A percentile compares a stretch with the other conserved stretches of the same genome.
Evolutionary conservation across 495 filamentous ascomycete species (phyloP).

Genomic region (Podospora pseudocomata): DNA sequence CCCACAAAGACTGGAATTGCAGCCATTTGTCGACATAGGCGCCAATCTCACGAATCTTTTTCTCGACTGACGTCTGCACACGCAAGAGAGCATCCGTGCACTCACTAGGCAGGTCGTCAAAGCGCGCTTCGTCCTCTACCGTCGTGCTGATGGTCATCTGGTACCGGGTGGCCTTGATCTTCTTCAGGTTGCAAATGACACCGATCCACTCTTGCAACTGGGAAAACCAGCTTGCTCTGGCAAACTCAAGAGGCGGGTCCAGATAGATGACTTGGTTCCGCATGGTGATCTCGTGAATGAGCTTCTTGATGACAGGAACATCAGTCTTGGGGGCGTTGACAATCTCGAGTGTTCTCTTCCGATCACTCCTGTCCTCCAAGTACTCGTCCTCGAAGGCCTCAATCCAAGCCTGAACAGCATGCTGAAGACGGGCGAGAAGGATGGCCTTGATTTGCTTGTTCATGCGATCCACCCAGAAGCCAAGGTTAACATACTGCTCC

Average conservation of each 20-base stretch:
- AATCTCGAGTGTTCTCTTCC: conserved; percentile 40
- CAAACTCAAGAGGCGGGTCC: conserved; percentile 87
- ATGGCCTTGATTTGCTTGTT: conserved; percentile 78
- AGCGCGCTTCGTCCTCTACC: conserved; percentile 65
- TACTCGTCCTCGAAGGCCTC: conserved; percentile 68
- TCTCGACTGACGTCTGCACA: conserved; percentile 77
- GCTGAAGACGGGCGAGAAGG: conserved; percentile 70
- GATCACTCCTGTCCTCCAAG: conserved; percentile 46
- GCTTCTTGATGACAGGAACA: conserved; percentile 58
- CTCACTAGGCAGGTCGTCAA: conserved; percentile 77
- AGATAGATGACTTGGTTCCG: conserved; percentile 94
- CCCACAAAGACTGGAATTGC: conserved; percentile 98
- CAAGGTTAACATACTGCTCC: conserved; percentile 89
- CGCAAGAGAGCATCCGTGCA: conserved; percentile 72
- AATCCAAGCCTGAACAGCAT: conserved; percentile 81
- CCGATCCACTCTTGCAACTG: conserved; percentile 93
- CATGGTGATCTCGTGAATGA: conserved; percentile 91
- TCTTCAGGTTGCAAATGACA: conserved; percentile 83
- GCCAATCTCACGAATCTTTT: conserved; percentile 69
- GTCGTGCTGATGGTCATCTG: conserved; percentile 72
- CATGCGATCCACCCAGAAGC: conserved; percentile 79
- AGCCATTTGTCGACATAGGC: conserved; percentile 94
- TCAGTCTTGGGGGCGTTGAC: conserved; percentile 38
- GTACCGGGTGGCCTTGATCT: conserved; percentile 91
- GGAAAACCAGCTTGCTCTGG: conserved; percentile 86